These are phyloP conservation scores for Oryza meyeriana DNA, from an alignment of 176 grass and related monocot genomes.

Conservation along the genomic window DNA sequence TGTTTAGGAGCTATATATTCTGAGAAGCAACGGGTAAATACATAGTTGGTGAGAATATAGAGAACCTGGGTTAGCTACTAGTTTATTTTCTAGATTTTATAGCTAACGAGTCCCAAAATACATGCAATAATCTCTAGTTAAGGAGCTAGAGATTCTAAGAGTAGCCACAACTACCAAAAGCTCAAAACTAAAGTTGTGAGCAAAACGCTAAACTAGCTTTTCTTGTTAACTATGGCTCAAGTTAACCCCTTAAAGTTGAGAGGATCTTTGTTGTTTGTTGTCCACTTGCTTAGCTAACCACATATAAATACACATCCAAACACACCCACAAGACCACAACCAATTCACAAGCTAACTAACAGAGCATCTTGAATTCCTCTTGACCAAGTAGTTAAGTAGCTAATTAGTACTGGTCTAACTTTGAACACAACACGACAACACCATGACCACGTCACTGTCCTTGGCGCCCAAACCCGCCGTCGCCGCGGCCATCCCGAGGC, in stretches of 20 bases:
- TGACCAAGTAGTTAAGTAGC: conserved; percentile 19
- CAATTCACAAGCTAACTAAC: conserved; percentile 26
- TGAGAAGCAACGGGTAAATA: no score
- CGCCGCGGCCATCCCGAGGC: not conserved
- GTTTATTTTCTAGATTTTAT: no score
- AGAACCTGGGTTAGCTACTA: no score
- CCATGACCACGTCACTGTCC: conserved; percentile 31
- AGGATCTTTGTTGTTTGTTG: not conserved
- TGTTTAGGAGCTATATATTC: no score
- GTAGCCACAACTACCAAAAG: no score
- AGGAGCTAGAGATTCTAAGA: no score
- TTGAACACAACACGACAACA: not conserved
- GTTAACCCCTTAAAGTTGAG: not conserved
- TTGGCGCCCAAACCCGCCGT: conserved; percentile 2
- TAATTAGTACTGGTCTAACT: not conserved
- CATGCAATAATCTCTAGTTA: no score
- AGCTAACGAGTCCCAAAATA: no score
- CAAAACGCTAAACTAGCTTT: not conserved
- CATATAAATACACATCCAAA: conserved; percentile 43
- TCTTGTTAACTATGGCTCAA: no score
- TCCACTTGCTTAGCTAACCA: not conserved
- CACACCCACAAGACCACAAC: not conserved
- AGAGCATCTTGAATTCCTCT: conserved; percentile 10
- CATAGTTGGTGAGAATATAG: no score
- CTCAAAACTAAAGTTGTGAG: not conserved